Evolutionary conservation across 345 rosid species (phyloP).

Genomic region (Acer campestre): DNA sequence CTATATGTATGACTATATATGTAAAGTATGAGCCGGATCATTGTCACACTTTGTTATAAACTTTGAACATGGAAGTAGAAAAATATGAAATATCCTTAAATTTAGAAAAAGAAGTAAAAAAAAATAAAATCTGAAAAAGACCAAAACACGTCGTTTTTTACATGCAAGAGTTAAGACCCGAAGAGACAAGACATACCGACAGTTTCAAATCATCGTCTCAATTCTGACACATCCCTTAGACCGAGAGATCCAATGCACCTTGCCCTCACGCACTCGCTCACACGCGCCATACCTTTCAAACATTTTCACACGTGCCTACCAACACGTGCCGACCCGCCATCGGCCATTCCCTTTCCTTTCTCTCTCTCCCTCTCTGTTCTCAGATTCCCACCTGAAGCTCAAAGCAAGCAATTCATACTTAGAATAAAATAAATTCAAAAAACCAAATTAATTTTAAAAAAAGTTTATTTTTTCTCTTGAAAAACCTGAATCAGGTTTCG

Average conservation of each 20-base stretch:
- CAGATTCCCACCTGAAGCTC: constrained; percentile 26
- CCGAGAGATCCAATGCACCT: not conserved
- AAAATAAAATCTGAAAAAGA: too few relatives aligned
- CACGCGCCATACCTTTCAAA: constrained; percentile 12
- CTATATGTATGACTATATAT: too few relatives aligned
- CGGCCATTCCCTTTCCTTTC: constrained; percentile 3
- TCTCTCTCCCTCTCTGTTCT: constrained; percentile 20
- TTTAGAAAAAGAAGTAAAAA: too few relatives aligned
- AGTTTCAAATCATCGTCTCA: constrained; percentile 28
- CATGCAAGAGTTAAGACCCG: not conserved
- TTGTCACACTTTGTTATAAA: not conserved
- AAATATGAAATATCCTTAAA: too few relatives aligned
- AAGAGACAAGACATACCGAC: constrained; percentile 20
- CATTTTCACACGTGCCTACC: constrained; percentile 22
- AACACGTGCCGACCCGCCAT: constrained; percentile 6
- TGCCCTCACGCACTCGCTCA: not conserved
- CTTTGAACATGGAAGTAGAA: too few relatives aligned
- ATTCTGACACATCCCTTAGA: constrained; percentile 13
- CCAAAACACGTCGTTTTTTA: too few relatives aligned
- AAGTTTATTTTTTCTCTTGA: not conserved
- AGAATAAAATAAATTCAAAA: not conserved
- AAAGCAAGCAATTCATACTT: constrained; percentile 10
- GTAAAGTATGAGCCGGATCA: not conserved
- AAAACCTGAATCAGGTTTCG: constrained; percentile 32
- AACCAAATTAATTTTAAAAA: not conserved